A percentile compares a stretch with the other conserved stretches of the same genome.
phyloP scores from a whole-genome alignment of 225 moss, liverwort and hornwort genomes.

The Physcomitrellopsis africana region DNA sequence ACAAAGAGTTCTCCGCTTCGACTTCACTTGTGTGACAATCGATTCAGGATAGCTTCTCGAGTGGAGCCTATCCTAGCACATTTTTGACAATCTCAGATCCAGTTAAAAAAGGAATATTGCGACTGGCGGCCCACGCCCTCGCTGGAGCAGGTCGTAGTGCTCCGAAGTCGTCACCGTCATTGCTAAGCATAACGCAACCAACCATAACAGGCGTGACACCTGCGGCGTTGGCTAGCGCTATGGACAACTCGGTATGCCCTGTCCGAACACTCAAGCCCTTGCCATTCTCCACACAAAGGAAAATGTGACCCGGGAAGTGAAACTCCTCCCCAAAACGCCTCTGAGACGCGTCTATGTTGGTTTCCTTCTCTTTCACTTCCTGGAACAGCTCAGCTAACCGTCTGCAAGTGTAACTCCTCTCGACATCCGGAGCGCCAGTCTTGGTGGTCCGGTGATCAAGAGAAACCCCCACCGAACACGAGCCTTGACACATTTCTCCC shows the following conservation, averaged over 20 bases:
- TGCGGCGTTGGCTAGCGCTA: constrained; percentile 58
- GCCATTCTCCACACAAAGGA: constrained; percentile 66
- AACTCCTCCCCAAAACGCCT: constrained; percentile 57
- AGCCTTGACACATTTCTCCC: constrained; percentile 70
- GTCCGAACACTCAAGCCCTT: constrained; percentile 41
- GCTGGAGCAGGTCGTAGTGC: constrained; percentile 52
- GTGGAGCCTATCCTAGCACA: constrained; percentile 13
- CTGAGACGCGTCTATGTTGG: constrained; percentile 20
- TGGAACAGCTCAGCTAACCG: constrained; percentile 56
- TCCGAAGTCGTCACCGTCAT: constrained; percentile 64
- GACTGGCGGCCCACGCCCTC: constrained; percentile 45
- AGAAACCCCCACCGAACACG: constrained; percentile 66
- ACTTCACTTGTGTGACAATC: too few relatives aligned
- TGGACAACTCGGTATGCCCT: constrained; percentile 71
- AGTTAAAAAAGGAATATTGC: constrained; percentile 52
- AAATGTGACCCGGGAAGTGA: constrained; percentile 74
- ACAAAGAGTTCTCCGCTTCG: too few relatives aligned
- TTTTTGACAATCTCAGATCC: constrained; percentile 45
- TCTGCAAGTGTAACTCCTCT: constrained; percentile 75
- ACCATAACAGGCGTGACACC: constrained; percentile 62
- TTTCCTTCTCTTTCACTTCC: constrained; percentile 27
- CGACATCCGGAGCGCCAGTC: constrained; percentile 65
- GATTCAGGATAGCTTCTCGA: too few relatives aligned
- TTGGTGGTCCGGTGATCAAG: constrained; percentile 65
- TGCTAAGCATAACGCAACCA: constrained; percentile 73